A percentile compares a stretch with the other conserved stretches of the same genome.
Evolutionary conservation across 2,329 filamentous ascomycete species (phyloP).

Genomic region (Falciphora oryzae): DNA sequence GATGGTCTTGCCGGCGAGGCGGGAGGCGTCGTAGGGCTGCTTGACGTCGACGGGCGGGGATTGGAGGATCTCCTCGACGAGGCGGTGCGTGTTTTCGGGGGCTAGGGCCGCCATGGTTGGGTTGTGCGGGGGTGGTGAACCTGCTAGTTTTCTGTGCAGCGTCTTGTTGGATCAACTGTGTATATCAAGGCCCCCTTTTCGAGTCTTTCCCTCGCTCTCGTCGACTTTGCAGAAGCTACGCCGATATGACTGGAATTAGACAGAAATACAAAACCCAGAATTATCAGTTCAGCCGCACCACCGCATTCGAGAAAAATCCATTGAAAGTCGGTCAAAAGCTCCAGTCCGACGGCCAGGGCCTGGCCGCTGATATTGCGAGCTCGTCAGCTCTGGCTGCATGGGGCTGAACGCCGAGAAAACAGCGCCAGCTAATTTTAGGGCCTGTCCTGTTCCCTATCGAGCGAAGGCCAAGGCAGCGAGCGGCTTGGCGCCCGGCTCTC

Average conservation of each 20-base stretch:
- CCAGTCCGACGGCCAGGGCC: too few species aligned
- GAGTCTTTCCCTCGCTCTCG: background rate
- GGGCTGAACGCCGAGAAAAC: background rate
- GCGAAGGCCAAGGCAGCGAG: too few species aligned
- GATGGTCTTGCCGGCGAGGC: constrained; percentile 49
- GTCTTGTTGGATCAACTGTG: too few species aligned
- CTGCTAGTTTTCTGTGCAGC: too few species aligned
- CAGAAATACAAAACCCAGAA: background rate
- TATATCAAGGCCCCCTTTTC: too few species aligned
- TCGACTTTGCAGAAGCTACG: background rate
- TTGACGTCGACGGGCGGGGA: constrained; percentile 11
- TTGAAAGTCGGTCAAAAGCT: background rate
- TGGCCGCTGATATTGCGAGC: background rate
- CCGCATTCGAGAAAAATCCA: background rate
- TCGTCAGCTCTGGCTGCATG: background rate
- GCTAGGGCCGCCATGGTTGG: background rate
- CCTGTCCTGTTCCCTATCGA: too few species aligned
- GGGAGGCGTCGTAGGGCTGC: constrained; percentile 1
- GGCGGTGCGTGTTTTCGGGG: constrained; percentile 5
- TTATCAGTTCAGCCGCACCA: background rate
- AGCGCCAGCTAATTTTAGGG: background rate
- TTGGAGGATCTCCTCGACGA: constrained; percentile 10
- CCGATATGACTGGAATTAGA: background rate
- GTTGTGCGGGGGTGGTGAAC: too few species aligned
- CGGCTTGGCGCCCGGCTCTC: background rate